phyloP scores from a whole-genome alignment of 306 rosid genomes.

The Betula pendula region DNA sequence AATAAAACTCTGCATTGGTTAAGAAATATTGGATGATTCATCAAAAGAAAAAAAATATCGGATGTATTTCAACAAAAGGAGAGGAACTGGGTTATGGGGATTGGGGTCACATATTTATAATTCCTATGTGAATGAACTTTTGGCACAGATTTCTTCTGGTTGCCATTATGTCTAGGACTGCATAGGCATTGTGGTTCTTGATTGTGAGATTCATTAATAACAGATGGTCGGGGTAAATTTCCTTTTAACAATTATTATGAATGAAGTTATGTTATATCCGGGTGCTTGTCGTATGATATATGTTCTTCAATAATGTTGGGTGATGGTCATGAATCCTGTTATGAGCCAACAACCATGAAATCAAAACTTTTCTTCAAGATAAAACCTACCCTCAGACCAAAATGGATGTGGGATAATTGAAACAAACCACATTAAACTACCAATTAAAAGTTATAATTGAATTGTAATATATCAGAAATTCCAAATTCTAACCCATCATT shows the following conservation, averaged over 20 bases:
- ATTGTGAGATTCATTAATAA: constrained; percentile 1
- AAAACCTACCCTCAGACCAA: neutral
- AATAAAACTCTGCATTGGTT: neutral
- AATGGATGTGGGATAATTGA: neutral
- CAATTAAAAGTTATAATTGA: neutral
- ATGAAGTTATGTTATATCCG: neutral
- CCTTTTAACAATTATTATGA: neutral
- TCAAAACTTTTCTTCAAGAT: neutral
- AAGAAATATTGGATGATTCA: neutral
- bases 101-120: neutral
- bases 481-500: neutral
- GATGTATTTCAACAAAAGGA: too few species aligned
- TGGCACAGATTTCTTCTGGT: neutral
- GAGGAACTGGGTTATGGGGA: neutral
- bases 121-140: constrained; percentile 9
- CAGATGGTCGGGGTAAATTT: neutral
- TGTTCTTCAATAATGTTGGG: constrained; percentile 10
- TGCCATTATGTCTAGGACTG: neutral
- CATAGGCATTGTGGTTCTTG: constrained; percentile 6
- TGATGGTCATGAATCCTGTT: neutral
- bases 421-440: neutral
- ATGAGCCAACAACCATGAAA: neutral
- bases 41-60: neutral
- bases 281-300: constrained; percentile 2
- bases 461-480: neutral